Conservation (phyloP, 345 rosid genomes). For the Turritis glabra region DNA sequence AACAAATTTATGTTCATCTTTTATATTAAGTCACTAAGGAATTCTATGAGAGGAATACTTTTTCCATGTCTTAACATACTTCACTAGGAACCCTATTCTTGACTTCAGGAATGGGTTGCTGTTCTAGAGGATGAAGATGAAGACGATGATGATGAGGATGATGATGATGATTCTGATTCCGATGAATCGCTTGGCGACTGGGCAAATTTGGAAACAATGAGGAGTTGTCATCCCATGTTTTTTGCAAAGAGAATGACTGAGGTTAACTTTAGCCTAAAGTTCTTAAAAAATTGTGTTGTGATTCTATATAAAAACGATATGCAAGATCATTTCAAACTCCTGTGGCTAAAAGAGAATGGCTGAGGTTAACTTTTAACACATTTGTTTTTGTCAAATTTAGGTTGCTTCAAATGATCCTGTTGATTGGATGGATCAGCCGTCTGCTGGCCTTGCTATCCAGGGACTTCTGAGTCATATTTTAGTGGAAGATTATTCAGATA, state of each 20-base stretch:
- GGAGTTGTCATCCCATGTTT: constrained; percentile 88
- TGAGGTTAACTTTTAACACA: not conserved
- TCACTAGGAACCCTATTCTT: constrained; percentile 20
- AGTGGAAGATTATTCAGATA: constrained; percentile 70
- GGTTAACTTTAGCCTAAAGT: constrained; percentile 30
- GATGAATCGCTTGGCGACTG: constrained; percentile 71
- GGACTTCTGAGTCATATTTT: constrained; percentile 79
- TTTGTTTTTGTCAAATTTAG: constrained; percentile 42
- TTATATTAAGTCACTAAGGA: constrained; percentile 3
- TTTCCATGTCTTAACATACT: constrained; percentile 15
- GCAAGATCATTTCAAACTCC: not conserved
- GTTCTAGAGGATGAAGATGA: constrained; percentile 67
- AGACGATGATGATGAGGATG: constrained; percentile 53
- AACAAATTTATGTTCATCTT: constrained; percentile 3
- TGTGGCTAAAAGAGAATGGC: not conserved
- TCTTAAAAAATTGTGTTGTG: not conserved
- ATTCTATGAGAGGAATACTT: not conserved
- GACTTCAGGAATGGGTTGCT: constrained; percentile 68
- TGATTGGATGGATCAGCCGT: constrained; percentile 90
- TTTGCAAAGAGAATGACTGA: constrained; percentile 80
- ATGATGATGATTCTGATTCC: constrained; percentile 43
- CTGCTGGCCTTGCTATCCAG: constrained; percentile 83
- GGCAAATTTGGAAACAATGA: constrained; percentile 91
- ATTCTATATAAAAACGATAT: not conserved
- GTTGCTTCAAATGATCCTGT: constrained; percentile 76